Percentiles rank a stretch among this genome's conserved stretches.
Conservation (phyloP, 768 basidiomycete species). For the Coprinopsis cinerea region DNA sequence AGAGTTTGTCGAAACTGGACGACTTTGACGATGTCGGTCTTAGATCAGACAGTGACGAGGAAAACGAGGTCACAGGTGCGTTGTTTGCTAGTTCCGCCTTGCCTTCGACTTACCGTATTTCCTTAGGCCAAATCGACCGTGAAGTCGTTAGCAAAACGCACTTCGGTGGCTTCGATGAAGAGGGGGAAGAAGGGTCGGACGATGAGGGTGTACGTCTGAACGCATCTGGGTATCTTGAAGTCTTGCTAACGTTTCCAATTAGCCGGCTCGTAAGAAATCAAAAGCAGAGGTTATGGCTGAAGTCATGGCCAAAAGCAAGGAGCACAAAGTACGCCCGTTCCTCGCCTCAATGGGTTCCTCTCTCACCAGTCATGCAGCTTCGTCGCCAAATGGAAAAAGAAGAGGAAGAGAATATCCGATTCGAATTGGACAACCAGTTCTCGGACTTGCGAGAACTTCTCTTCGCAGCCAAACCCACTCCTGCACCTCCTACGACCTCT, state of each 20-base stretch:
- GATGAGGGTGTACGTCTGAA: constrained; percentile 36
- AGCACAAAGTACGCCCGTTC: constrained; percentile 65
- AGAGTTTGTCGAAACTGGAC: constrained; percentile 77
- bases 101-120: background rate
- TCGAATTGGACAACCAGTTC: constrained; percentile 86
- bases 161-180: constrained; percentile 84
- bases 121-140: constrained; percentile 58
- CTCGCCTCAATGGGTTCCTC: constrained; percentile 9
- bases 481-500: constrained; percentile 24
- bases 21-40: constrained; percentile 76
- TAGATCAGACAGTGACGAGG: constrained; percentile 53
- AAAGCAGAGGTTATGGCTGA: constrained; percentile 98
- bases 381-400: constrained; percentile 86
- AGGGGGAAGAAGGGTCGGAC: constrained; percentile 48
- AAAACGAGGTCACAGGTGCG: constrained; percentile 44
- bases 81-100: constrained; percentile 2
- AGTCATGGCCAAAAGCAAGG: constrained; percentile 95
- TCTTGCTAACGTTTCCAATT: too few relatives aligned
- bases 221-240: too few relatives aligned
- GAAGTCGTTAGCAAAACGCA: constrained; percentile 64
- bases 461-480: constrained; percentile 44
- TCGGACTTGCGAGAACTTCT: constrained; percentile 73
- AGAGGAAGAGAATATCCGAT: constrained; percentile 77
- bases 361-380: constrained; percentile 40
- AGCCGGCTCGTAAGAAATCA: constrained; percentile 83